phyloP scores from a whole-genome alignment of 2,329 filamentous ascomycete species.

The Colletotrichum falcatum region DNA sequence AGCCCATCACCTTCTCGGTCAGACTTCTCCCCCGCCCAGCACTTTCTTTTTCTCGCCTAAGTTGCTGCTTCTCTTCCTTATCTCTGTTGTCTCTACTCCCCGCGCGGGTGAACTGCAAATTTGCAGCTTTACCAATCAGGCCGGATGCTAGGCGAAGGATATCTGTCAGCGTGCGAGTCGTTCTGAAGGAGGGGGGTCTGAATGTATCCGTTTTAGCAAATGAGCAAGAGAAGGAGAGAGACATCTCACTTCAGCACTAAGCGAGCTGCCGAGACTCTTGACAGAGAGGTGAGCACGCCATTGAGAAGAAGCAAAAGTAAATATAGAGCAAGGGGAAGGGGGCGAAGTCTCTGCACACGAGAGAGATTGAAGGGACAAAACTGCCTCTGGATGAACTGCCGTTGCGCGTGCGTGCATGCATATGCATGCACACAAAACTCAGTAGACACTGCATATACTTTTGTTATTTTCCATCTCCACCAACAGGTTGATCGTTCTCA shows the following conservation, averaged over 20 bases:
- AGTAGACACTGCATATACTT: not conserved
- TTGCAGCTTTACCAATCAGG: not conserved
- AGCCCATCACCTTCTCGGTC: not conserved
- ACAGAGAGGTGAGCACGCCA: not conserved
- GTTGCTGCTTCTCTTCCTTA: not conserved
- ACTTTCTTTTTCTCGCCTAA: conserved; percentile 11
- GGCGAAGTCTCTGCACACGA: not conserved
- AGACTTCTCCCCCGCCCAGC: not conserved
- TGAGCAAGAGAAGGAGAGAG: not conserved
- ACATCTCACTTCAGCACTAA: not conserved
- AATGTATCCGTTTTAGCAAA: not conserved
- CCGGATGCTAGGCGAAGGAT: not conserved
- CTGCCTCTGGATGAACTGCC: too few species aligned
- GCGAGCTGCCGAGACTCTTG: not conserved
- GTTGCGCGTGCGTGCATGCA: not conserved
- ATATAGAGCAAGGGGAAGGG: not conserved
- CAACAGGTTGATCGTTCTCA: not conserved
- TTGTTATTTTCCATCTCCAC: not conserved
- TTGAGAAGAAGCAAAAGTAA: not conserved
- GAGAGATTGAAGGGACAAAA: conserved; percentile 9
- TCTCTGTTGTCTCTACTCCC: conserved; percentile 1
- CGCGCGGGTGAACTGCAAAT: not conserved
- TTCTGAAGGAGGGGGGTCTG: not conserved
- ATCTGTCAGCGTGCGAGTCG: not conserved
- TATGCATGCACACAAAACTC: conserved; percentile 1